Evolutionary conservation across 2,329 filamentous ascomycete genomes (phyloP).

Genomic region (Aspergillus neotritici): DNA sequence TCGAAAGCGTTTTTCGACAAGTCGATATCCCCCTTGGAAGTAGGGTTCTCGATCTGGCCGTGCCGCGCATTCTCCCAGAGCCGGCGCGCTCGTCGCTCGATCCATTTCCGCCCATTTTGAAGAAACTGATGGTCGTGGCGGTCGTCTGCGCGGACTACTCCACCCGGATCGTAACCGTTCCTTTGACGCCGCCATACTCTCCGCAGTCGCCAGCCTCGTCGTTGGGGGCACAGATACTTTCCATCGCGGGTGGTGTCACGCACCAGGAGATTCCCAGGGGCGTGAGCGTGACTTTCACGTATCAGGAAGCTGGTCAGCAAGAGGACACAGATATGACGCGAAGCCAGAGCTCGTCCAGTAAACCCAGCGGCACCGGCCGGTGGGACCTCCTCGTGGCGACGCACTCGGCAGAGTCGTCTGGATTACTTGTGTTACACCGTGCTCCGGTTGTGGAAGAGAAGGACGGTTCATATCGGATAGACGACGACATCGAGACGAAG

Average conservation of each 20-base stretch:
- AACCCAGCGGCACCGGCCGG: constrained; percentile 14
- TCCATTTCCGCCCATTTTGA: constrained; percentile 44
- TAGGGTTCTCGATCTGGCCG: constrained; percentile 49
- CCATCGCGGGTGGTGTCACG: constrained; percentile 42
- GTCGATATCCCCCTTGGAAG: constrained; percentile 51
- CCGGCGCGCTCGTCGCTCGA: constrained; percentile 35
- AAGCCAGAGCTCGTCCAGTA: constrained; percentile 19
- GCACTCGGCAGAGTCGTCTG: constrained; percentile 41
- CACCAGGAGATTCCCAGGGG: constrained; percentile 49
- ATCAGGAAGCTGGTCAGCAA: constrained; percentile 30
- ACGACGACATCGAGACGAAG: constrained; percentile 39
- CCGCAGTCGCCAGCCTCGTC: constrained; percentile 30
- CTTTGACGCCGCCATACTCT: constrained; percentile 49
- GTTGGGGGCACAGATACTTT: constrained; percentile 44
- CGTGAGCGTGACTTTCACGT: constrained; percentile 51
- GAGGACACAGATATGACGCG: constrained; percentile 27
- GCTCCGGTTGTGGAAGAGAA: constrained; percentile 32
- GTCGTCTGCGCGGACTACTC: constrained; percentile 53
- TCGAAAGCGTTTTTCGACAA: constrained; percentile 49
- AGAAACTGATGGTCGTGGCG: constrained; percentile 48
- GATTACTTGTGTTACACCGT: constrained; percentile 42
- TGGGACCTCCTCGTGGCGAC: constrained; percentile 46
- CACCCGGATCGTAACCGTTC: constrained; percentile 51
- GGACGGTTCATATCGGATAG: constrained; percentile 20
- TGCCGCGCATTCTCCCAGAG: constrained; percentile 42